Evolutionary conservation across 2,329 filamentous ascomycete species (phyloP).

Genomic region (Cladosporium velox): DNA sequence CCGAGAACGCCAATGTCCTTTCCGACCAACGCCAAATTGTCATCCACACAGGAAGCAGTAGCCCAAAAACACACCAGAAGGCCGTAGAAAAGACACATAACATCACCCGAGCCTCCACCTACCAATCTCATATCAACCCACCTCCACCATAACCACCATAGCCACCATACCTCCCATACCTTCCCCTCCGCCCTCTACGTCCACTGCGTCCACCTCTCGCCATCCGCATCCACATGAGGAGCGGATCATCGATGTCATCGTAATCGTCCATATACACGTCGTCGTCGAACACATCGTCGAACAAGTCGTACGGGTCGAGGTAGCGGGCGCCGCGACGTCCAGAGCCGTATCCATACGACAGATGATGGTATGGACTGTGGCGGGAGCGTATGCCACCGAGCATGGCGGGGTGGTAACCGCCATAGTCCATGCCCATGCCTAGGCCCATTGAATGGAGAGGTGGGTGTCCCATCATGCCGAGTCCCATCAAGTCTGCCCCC

Average conservation of each 20-base stretch:
- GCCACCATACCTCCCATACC: not conserved
- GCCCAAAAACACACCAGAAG: not conserved
- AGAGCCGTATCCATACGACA: not conserved
- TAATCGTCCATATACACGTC: slow-evolving; percentile 6
- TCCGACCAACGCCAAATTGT: not conserved
- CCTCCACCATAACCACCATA: not conserved
- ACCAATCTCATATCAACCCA: not conserved
- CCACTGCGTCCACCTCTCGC: not conserved
- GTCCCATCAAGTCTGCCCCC: not conserved
- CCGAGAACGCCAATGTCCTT: not conserved
- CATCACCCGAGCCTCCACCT: no score
- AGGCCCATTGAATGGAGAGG: not conserved
- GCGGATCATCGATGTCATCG: slow-evolving; percentile 11
- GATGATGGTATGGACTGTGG: not conserved
- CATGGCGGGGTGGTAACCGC: slow-evolving; percentile 2
- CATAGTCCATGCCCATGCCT: slow-evolving; percentile 10
- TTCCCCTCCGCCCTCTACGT: not conserved
- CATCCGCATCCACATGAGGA: slow-evolving; percentile 3
- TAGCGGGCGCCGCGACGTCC: not conserved
- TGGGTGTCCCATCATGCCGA: not conserved
- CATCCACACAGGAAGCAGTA: not conserved
- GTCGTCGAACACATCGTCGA: slow-evolving; percentile 6
- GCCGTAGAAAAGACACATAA: not conserved
- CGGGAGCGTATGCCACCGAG: slow-evolving; percentile 14
- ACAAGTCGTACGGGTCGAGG: slow-evolving; percentile 6